Evolutionary conservation across 371 early-diverging fungal species (phyloP).

Genomic region (Mucor saturninus): DNA sequence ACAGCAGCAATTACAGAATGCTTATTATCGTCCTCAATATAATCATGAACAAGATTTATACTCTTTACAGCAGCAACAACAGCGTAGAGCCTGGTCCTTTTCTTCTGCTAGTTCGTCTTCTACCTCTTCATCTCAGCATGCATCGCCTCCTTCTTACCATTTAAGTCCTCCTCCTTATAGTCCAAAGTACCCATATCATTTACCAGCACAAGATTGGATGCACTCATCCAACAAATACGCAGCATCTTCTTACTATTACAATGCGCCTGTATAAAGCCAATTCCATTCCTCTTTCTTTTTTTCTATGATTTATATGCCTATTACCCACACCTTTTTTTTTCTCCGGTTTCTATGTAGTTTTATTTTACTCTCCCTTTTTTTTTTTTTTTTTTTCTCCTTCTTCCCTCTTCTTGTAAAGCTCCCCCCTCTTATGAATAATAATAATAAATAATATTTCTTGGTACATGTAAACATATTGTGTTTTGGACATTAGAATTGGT

Average conservation of each 20-base stretch:
- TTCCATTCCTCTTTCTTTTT: background rate
- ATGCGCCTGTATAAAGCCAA: background rate
- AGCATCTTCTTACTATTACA: background rate
- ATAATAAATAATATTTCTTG: too few species aligned
- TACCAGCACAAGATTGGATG: background rate
- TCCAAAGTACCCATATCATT: background rate
- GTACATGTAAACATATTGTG: too few species aligned
- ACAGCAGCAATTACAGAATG: constrained; percentile 13
- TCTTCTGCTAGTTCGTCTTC: constrained; percentile 14
- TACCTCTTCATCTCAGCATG: background rate
- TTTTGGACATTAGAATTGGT: too few species aligned
- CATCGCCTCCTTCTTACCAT: too few species aligned
- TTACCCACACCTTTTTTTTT: background rate
- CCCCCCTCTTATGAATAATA: background rate
- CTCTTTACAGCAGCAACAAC: background rate
- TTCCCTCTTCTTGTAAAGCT: background rate
- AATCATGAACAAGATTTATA: background rate
- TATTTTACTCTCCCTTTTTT: background rate
- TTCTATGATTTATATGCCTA: background rate
- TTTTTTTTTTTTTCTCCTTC: background rate
- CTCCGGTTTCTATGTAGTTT: background rate
- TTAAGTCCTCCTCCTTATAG: background rate
- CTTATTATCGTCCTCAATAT: background rate
- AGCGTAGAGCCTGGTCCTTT: constrained; percentile 8
- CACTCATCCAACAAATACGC: background rate